A percentile compares a stretch with the other conserved stretches of the same genome.
Evolutionary conservation across 1,284 basidiomycete genomes (phyloP).

Genomic region (Cutaneotrichosporon sp.): DNA sequence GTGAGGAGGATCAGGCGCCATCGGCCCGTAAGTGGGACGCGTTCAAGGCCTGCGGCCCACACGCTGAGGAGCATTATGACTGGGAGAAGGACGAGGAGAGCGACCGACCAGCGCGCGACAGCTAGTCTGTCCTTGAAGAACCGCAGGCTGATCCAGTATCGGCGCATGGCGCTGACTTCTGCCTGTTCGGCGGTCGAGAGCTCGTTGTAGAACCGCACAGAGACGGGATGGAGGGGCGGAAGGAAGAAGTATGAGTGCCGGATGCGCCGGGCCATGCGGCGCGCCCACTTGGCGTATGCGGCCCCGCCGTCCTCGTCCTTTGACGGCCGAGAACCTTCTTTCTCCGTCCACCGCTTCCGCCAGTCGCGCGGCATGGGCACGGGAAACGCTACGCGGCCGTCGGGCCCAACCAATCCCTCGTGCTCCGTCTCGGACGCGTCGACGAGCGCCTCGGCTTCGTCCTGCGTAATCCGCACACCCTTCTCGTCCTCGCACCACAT

Average conservation of each 20-base stretch:
- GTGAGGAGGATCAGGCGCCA: conserved; percentile 81
- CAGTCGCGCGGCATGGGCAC: conserved; percentile 7
- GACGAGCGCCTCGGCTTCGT: conserved; percentile 19
- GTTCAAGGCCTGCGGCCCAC: conserved; percentile 69
- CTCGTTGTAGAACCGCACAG: conserved; percentile 28
- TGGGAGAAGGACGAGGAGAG: conserved; percentile 62
- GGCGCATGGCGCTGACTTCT: conserved; percentile 51
- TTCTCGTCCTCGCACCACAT: conserved; percentile 44
- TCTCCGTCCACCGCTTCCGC: conserved; percentile 3
- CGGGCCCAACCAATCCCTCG: conserved; percentile 19
- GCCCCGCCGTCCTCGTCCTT: conserved; percentile 4
- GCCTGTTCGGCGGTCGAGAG: conserved; percentile 48
- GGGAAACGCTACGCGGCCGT: conserved; percentile 33
- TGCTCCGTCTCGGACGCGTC: conserved; percentile 16
- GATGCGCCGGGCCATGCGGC: conserved; percentile 6
- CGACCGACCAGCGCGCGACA: conserved; percentile 54
- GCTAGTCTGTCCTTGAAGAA: conserved; percentile 53
- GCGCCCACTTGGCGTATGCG: conserved; percentile 5
- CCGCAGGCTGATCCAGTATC: conserved; percentile 32
- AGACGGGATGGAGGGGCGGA: conserved; percentile 31
- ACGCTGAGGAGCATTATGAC: conserved; percentile 65
- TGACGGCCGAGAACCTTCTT: neutral
- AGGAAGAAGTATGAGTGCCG: conserved; percentile 23
- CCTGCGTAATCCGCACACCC: conserved; percentile 16
- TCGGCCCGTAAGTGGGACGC: conserved; percentile 76